These are phyloP conservation scores for Alloteropsis semialata DNA, from an alignment of 176 grass and related monocot genomes.

Conservation along the genomic window DNA sequence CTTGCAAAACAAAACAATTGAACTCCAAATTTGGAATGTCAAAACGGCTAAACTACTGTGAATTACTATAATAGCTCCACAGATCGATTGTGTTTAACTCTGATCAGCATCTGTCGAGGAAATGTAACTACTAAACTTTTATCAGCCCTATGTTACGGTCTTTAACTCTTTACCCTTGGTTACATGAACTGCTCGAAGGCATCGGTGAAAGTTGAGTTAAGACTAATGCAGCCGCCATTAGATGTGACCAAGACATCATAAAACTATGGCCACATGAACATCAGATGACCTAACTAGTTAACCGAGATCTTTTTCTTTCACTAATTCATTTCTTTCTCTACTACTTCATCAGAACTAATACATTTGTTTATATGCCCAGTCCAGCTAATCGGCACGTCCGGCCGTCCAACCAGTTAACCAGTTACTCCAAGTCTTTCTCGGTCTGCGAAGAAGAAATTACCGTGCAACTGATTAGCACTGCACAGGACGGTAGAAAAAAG, in stretches of 20 bases:
- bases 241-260: background rate
- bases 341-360: background rate
- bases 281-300: background rate
- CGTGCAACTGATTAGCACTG: background rate
- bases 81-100: background rate
- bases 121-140: too few relatives aligned
- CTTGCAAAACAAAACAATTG: too few relatives aligned
- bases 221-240: background rate
- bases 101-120: background rate
- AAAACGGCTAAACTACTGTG: background rate
- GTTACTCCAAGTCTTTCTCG: background rate
- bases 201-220: background rate
- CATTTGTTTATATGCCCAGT: background rate
- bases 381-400: background rate
- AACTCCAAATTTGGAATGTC: background rate
- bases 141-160: background rate
- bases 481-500: too few relatives aligned
- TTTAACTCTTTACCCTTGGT: background rate
- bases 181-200: background rate
- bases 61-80: background rate
- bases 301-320: background rate
- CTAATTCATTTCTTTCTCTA: background rate
- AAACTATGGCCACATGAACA: background rate
- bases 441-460: constrained; percentile 3
- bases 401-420: background rate